These are phyloP conservation scores for Leccinum variicolor DNA, from an alignment of 768 basidiomycete species.

Conservation along the genomic window DNA sequence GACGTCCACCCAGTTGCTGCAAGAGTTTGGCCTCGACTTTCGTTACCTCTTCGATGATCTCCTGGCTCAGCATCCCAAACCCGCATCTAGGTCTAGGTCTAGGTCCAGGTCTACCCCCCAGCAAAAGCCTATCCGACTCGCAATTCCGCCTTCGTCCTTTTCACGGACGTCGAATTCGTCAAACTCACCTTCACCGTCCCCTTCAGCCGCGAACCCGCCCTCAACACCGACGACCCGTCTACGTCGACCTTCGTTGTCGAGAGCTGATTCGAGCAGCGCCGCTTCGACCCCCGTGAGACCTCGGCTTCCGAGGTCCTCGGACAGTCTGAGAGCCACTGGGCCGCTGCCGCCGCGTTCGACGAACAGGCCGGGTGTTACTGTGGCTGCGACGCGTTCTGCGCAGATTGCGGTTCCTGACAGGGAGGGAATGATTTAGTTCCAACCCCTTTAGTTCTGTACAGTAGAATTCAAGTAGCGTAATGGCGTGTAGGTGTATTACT, in stretches of 20 bases:
- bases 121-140: conserved; percentile 30
- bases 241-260: conserved; percentile 25
- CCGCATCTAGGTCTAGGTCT: conserved; percentile 10
- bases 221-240: conserved; percentile 23
- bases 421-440: conserved; percentile 62
- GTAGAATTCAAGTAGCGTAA: too few relatives aligned
- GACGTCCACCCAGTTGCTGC: conserved; percentile 55
- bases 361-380: conserved; percentile 63
- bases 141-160: conserved; percentile 13
- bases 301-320: conserved; percentile 29
- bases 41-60: conserved; percentile 84
- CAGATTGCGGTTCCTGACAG: conserved; percentile 52
- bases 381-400: conserved; percentile 39
- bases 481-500: not conserved
- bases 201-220: conserved; percentile 15
- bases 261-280: conserved; percentile 26
- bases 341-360: conserved; percentile 63
- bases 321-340: conserved; percentile 38
- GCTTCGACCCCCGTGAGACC: conserved; percentile 11
- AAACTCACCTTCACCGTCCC: conserved; percentile 14
- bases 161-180: conserved; percentile 15
- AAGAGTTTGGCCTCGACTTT: conserved; percentile 94
- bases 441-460: too few relatives aligned
- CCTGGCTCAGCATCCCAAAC: conserved; percentile 50
- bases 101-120: conserved; percentile 11